Evolutionary conservation across 1,284 basidiomycete genomes (phyloP), one percentile per base, ranked within the genome.

Genomic region (Caloboletus inedulis): DNA sequence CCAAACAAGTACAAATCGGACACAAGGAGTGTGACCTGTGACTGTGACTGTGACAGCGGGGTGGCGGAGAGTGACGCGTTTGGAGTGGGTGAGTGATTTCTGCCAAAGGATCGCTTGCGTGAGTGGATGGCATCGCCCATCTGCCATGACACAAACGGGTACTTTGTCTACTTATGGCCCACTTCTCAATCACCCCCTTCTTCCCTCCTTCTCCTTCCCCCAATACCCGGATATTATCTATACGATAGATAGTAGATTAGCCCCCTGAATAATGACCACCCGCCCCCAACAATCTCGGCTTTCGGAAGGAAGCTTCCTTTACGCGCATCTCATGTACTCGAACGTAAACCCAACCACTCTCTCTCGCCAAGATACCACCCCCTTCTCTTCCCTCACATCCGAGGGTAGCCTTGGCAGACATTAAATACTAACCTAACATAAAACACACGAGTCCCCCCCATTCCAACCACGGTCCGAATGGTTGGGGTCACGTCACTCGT

Each of bases 1-100:
- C 13, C 43, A 68, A 67, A 71, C 19, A 70, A 0, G 30, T 7
- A 7, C 59, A 69, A 59, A 66, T n/a, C 1, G 36, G n/a, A 37
- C 10, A 12, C 29, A 16, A 21, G 9, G 18, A 25, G 9, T 1
- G 59, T 61, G 60, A 62, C 59, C 13, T 0, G 1, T 49, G 27
- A 42, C 41, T 1, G 54, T 57, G 25, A 59, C 42, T 2, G 48
- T 62, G 45, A 59, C 61, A 27, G 27, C 37, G 23, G 21, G 5
- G 49, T 47, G 36, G 44, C 35, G 31, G 37, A 35, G 40, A 40
- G 53, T 59, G 54, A 58, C 60, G 6, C 7, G 29, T 29, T 36
- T 36, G 12, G 5, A 16, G 19, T 54, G 25, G 41, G 25, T 62
- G 62, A 36, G 66, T 55, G 63, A 58, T 70, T 68, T 68, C 61